These are phyloP conservation scores for Chlorokybus atmophyticus DNA, from an alignment of 139 green algal genomes.

Conservation along the genomic window DNA sequence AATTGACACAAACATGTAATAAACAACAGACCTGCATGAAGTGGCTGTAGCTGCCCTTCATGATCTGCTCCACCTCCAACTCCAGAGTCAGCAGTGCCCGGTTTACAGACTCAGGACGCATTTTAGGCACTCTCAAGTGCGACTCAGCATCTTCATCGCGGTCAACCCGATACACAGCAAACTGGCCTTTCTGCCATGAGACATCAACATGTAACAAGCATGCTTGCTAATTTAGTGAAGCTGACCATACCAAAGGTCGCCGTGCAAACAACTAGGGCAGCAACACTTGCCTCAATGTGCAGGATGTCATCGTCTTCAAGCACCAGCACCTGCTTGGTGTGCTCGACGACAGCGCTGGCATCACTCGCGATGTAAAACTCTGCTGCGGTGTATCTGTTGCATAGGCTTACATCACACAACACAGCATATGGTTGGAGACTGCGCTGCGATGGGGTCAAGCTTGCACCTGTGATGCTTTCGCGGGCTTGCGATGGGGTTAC, in stretches of 20 bases:
- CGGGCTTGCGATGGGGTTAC: too few species aligned
- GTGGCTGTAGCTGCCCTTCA: conserved; percentile 92
- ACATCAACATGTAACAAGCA: too few species aligned
- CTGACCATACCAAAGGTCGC: too few species aligned
- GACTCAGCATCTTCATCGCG: conserved; percentile 1
- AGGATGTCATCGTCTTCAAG: conserved; percentile 93
- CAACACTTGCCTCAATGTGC: conserved; percentile 38
- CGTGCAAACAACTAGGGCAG: not conserved
- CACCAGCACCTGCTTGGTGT: conserved; percentile 90
- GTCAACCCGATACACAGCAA: conserved; percentile 29
- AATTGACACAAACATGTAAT: conserved; percentile 1
- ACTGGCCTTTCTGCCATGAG: conserved; percentile 22
- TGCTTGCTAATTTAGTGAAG: too few species aligned
- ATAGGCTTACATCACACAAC: too few species aligned
- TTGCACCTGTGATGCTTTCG: too few species aligned
- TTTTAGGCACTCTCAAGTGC: too few species aligned
- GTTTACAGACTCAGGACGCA: conserved; percentile 34
- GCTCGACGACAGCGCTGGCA: conserved; percentile 85
- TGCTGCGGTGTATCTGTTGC: too few species aligned
- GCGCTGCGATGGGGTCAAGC: conserved; percentile 9
- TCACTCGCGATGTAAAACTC: conserved; percentile 94
- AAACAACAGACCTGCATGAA: conserved; percentile 76
- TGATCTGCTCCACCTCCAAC: conserved; percentile 90
- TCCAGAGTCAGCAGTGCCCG: conserved; percentile 72
- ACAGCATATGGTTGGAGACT: too few species aligned